Base-by-base conservation (phyloP, 2,329 filamentous ascomycete species). In the Aureobasidium musti region DNA sequence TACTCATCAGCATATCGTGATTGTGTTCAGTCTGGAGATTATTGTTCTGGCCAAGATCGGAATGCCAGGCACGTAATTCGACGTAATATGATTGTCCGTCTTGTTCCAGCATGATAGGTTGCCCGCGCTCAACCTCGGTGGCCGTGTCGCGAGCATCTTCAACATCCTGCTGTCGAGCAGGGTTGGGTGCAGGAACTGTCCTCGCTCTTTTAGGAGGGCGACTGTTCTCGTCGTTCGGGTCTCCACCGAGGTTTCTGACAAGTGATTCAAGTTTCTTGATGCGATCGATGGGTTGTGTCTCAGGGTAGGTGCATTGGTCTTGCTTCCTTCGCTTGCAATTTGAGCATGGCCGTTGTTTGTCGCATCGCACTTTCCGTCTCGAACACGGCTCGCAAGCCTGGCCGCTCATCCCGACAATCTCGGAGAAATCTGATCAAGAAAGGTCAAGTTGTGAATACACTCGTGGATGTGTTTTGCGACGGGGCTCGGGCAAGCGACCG, bases 321-420 rank as follows among this genome's bases (percentile, higher is more conserved):
- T 63, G 59, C 45, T 50, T 63, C 21, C 59, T 50, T 17, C 52
- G 43, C 50, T 65, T 65, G 33, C 63, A 65, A 10, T 54, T 47
- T 14, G 63, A 67, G n/a, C 52, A 59, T 21, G 66, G 66, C 13
- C 43, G 30, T 23, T 49, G 39, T 53, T 67, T 63, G 37, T 67
- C 66, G 45, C 66, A 67, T 26, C 63, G 63, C 8, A 67, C 61
- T 19, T 63, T 63, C 23, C 61, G 52, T 11, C 56, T 52, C 33
- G 59, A 30, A 41, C 59, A 63, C 6, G 59, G 59, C 13, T 52
- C 45, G 19, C 59, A 63, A 30, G 47, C 43, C 17, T 50, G 59
- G 11, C 30, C n/a, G n/a, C 43, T 61, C 57, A 61, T 61, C 2
- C 7, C 8, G 50, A 23, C 14, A n/a, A 6, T 14, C 17, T 37